Base-by-base conservation (phyloP, 257 asterid genomes). In the Cruciata laevipes region DNA sequence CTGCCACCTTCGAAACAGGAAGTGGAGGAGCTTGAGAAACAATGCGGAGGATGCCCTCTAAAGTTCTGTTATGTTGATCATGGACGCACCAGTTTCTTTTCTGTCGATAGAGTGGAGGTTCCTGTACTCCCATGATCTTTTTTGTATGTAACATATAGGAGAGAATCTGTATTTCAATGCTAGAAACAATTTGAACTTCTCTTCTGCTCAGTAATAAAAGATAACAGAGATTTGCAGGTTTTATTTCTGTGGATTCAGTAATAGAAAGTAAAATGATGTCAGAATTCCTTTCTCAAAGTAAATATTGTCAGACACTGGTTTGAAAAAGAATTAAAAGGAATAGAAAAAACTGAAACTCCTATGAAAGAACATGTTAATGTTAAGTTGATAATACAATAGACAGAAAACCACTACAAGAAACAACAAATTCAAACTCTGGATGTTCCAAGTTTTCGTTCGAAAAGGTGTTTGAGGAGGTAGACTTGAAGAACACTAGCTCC, bases 401-500 rank as follows among this genome's bases (percentile, higher is more conserved):
- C 42, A 30, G 8, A 35, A 35, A 7, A 35, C 38, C 1, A 27
- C 30, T 27, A 27, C 8, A 6, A 35, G 47, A 40, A 11, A 10
- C 2, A 42, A 40, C 37, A 83, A 11, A 42, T 42, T 42, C 24
- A 89, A 74, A 90, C 97, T 79, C 97, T 84, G 60, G 96, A 84
- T 65, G 70, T 76, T 56, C 89, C 96, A 18, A 90, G 87, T 79
- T 88, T 90, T 63, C 87, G 83, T 81, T 88, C 92, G 52, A 90
- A 90, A 61, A 90, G 74, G 61, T 90, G 90, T 2, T 86, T 84
- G 72, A 90, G 74, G 72, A 90, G 72, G 83, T 69, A 86, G 69
- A 90, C 92, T 79, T 90, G 97, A 73, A 88, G 73, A 69, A 84
- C 77, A 63, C 89, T 86, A 21, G 88, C 87, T 25, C 86, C 75